Evolutionary conservation across 2,329 filamentous ascomycete species (phyloP), one percentile per base, ranked within the genome.

Genomic region (Chalaropsis ovoidea): DNA sequence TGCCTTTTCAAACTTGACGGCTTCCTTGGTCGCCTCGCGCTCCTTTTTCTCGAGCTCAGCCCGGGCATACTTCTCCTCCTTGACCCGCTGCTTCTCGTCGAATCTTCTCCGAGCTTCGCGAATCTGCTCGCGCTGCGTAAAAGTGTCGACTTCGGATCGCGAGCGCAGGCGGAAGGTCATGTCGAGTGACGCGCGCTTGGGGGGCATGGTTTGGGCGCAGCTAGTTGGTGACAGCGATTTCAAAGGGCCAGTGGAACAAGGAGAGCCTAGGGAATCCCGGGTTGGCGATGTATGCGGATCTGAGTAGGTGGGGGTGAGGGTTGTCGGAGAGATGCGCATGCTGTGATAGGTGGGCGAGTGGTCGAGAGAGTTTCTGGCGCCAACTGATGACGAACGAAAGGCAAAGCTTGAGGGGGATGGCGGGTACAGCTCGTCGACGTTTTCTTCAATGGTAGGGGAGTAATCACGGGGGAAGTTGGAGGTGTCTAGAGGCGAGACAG

Each of bases 51-150:
- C 78, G 66, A 81, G 77, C 75, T 84, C 79, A 69, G 85, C 81
- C 13, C 80, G 80, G 17, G 81, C 82, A 61, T 82, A 82, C 71
- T 85, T 86, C 71, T 85, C 83, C 43, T 85, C 80, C 74, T 86
- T 86, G 64, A 76, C 76, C 17, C 77, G 77, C 72, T 87, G 83
- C 71, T 81, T 83, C 71, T 84, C 81, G 71, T 85, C 79, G 68
- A 86, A 86, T 70, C 82, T 84, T 70, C 82, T 81, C 64, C 84
- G 82, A 3, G 83, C 84, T 70, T 81, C 80, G 56, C 81, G 79
- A 42, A 87, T 81, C 52, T 83, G 81, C 68, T 85, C 82, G 62
- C 79, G 76, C 35, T 81, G 81, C 0, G 77, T 77, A 13, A 75
- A 77, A 5, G 80, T 79, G 70, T 85, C 82, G 17, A 85, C 75